Conservation (phyloP, 345 rosid species). For the Psidium guajava region DNA sequence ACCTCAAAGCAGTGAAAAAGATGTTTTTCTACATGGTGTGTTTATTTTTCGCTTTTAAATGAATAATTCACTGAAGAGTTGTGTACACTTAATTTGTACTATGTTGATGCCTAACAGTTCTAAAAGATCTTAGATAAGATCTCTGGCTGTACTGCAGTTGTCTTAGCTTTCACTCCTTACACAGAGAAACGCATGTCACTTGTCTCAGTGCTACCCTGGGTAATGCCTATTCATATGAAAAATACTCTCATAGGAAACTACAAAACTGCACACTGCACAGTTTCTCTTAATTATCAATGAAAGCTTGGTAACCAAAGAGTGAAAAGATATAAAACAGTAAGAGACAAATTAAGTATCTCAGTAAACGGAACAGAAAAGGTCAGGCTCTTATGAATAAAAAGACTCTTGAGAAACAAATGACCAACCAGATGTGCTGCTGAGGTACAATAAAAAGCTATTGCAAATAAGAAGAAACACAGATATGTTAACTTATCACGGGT, state of each 20-base stretch:
- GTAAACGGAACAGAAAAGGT: not conserved
- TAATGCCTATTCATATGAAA: not conserved
- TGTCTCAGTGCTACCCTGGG: not conserved
- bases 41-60: not conserved
- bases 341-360: not conserved
- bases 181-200: not conserved
- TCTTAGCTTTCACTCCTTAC: not conserved
- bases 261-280: not conserved
- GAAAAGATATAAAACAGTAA: not conserved
- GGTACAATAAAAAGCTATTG: not conserved
- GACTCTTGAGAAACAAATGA: not conserved
- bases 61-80: not conserved
- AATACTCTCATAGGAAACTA: not conserved
- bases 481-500: not conserved
- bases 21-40: not conserved
- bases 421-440: not conserved
- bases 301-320: not conserved
- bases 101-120: not conserved
- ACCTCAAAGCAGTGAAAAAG: not conserved
- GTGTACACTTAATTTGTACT: not conserved
- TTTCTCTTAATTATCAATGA: not conserved
- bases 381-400: not conserved
- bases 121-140: not conserved
- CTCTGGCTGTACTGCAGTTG: not conserved
- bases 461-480: not conserved